Conservation (phyloP, 257 asterid species). For the Solanum corneliomulleri region DNA sequence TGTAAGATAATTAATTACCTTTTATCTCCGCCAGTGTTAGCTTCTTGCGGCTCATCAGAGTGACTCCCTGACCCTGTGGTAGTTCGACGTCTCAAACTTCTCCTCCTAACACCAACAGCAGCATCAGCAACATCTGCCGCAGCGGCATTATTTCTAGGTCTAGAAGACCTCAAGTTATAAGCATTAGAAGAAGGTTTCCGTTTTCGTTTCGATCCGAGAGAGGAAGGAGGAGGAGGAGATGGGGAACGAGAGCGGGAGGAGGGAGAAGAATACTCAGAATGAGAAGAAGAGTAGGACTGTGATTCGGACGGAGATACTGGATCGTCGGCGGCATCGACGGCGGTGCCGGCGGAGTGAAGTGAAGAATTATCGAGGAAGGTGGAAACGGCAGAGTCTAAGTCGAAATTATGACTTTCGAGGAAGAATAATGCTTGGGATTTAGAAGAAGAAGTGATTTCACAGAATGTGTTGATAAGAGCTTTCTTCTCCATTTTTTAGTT, state of each 20-base stretch:
- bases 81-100: slow-evolving; percentile 35
- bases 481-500: slow-evolving; percentile 15
- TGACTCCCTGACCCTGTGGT: slow-evolving; percentile 40
- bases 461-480: slow-evolving; percentile 45
- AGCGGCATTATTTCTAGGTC: slow-evolving; percentile 1
- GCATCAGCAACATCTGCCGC: slow-evolving; percentile 4
- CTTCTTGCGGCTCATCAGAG: slow-evolving; percentile 65
- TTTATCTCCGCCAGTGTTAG: slow-evolving; percentile 65
- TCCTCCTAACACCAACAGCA: slow-evolving; percentile 5
- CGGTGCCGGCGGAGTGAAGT: not conserved
- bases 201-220: not conserved
- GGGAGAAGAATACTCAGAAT: not conserved
- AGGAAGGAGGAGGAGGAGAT: not conserved
- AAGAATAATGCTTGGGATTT: slow-evolving; percentile 59
- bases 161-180: not conserved
- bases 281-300: not conserved
- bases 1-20: slow-evolving; percentile 19
- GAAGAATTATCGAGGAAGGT: slow-evolving; percentile 53
- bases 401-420: slow-evolving; percentile 69
- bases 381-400: slow-evolving; percentile 73
- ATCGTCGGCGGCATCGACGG: not conserved
- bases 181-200: not conserved
- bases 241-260: slow-evolving; percentile 11
- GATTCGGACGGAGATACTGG: not conserved
- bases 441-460: slow-evolving; percentile 55